Evolutionary conservation across 768 basidiomycete genomes (phyloP), one percentile per base, ranked within the genome.

Genomic region (Daedaleopsis nitida): DNA sequence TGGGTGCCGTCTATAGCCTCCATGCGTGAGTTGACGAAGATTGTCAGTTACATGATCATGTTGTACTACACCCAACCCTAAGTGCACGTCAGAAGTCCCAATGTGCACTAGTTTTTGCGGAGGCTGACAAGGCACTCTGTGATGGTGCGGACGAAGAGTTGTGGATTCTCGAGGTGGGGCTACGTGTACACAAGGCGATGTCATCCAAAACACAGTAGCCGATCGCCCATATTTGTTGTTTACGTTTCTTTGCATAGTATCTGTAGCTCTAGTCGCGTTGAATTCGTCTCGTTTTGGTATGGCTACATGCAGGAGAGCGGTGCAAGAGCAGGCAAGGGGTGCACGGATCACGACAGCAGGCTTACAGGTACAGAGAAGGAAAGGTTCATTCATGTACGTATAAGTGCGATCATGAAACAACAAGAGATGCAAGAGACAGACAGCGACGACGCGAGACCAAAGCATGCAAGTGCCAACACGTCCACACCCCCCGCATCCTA

Each of bases 71-170:
- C 73, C 91, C 91, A 5, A 87, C 86, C 1, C 76, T 99, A 55
- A 84, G 86, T 16, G 86, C 89, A 21, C 83, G 86, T 24, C 89
- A 92, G 62, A 98, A 98, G 72, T 84, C 92, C 13, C 75, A 75
- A 34, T 90, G 91, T 62, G 92, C 91, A 3, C 78, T 97, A 19
- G 86, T 86, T 4, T 88, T 99, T 65, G 97, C 94, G 3, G 94
- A 97, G 72, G 94, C 93, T 27, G 97, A 99, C 76, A 98, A 98
- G 73, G 93, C 92, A 0, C 77, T 99, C 23, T 93, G 91, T 66
- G 96, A 98, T 64, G 97, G 97, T 0, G 95, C 92, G 16, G 97
- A 99, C 69, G 97, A 99, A 74, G 97, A 98, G 73, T 77, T 99
- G 23, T 97, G 96, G 88, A 85, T 92, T 35, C 76, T 99, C 14